Conservation (phyloP, 1,139 yeast genomes). For the Pichia sp. region DNA sequence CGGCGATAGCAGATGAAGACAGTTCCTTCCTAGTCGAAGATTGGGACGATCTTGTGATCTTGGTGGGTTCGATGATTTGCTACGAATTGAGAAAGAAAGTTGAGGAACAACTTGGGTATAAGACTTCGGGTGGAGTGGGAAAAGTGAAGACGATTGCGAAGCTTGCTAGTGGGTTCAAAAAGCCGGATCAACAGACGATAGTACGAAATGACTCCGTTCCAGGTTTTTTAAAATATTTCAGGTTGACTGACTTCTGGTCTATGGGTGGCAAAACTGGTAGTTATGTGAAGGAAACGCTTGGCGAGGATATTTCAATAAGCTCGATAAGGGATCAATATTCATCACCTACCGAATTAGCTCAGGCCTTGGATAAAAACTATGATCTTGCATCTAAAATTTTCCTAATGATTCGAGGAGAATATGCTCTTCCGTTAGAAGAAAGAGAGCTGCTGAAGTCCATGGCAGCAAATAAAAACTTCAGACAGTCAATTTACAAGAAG, state of each 20-base stretch:
- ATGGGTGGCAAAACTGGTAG: conserved; percentile 89
- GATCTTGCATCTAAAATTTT: conserved; percentile 48
- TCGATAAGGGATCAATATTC: conserved; percentile 45
- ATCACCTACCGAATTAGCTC: conserved; percentile 34
- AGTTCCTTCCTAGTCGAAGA: conserved; percentile 39
- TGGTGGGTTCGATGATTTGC: conserved; percentile 62
- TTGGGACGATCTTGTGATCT: conserved; percentile 80
- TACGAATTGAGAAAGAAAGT: conserved; percentile 51
- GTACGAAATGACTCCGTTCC: conserved; percentile 48
- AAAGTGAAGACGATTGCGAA: conserved; percentile 76
- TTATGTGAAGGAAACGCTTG: conserved; percentile 43
- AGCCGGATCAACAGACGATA: conserved; percentile 85
- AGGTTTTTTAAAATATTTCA: conserved; percentile 55
- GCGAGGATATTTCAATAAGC: conserved; percentile 31
- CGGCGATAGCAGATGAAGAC: conserved; percentile 1
- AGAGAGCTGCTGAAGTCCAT: conserved; percentile 72
- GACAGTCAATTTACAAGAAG: conserved; percentile 49
- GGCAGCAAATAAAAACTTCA: conserved; percentile 82
- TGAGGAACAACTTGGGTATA: conserved; percentile 58
- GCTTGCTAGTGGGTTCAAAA: conserved; percentile 79
- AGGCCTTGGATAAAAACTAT: conserved; percentile 39
- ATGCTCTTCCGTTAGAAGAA: conserved; percentile 47
- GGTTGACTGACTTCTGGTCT: conserved; percentile 76
- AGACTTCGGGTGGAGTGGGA: conserved; percentile 87
- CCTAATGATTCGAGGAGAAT: conserved; percentile 62